These are phyloP conservation scores for Protostelium mycophagum DNA, from an alignment of 78 protist species.

Conservation along the genomic window DNA sequence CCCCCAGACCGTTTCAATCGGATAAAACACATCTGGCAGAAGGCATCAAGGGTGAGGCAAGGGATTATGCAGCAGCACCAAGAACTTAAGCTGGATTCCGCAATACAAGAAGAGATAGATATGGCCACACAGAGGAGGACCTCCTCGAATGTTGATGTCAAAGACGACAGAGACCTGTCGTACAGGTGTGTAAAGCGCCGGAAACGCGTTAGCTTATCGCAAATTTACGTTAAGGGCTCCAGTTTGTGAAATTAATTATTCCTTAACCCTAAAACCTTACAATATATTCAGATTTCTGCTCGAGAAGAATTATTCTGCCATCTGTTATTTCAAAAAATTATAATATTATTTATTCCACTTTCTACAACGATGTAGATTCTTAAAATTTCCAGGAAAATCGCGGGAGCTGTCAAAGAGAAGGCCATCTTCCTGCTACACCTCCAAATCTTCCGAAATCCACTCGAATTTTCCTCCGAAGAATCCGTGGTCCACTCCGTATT, in stretches of 20 bases:
- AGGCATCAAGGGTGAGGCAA: not conserved
- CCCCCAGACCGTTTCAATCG: too few species aligned
- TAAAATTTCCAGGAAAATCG: not conserved
- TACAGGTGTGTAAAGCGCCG: not conserved
- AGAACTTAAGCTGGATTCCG: conserved; percentile 12
- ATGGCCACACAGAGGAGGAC: not conserved
- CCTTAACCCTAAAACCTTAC: too few species aligned
- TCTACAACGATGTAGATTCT: too few species aligned
- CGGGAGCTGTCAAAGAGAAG: conserved; percentile 29
- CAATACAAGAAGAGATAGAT: not conserved
- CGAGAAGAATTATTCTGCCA: too few species aligned
- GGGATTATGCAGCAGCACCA: conserved; percentile 50
- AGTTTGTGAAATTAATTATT: too few species aligned
- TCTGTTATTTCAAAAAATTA: too few species aligned
- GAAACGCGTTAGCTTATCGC: conserved; percentile 11
- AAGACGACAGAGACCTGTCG: conserved; percentile 6
- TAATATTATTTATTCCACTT: too few species aligned
- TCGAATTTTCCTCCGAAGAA: not conserved
- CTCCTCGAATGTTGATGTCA: not conserved
- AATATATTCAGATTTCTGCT: too few species aligned
- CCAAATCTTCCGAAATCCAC: not conserved
- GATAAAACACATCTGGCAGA: not conserved
- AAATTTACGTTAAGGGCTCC: not conserved
- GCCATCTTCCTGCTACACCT: conserved; percentile 31
- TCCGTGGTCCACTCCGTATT: not conserved